Base-by-base conservation (phyloP, 2,329 filamentous ascomycete genomes). In the Coniella lustricola region DNA sequence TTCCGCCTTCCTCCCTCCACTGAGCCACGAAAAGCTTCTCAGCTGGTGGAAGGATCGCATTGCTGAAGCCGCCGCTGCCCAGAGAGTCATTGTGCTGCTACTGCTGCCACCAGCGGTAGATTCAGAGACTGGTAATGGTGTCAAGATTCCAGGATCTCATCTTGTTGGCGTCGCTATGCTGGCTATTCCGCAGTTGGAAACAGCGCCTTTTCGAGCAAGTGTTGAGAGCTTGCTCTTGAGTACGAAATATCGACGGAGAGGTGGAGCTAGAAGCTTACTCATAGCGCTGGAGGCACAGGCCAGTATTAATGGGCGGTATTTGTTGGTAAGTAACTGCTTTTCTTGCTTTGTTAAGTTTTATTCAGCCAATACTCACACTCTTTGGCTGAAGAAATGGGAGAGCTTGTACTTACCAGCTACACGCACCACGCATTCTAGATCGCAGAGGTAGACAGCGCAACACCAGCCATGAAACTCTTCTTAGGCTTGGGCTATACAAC, bases 151-250 rank as follows among this genome's bases (percentile, higher is more conserved):
- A 29, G 70, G 71, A 1, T 53, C 67, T 2, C 70, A 76, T 46
- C 64, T 79, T 22, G 68, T 77, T 49, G 81, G 80, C 7, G 70
- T 77, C 35, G 78, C 76, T 20, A 77, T 77, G 69, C 65, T 84
- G 3, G 59, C 56, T 40, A 70, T 74, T 61, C 74, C 76, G 5
- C 61, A 64, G 16, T 69, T 67, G 3, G 75, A 84, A 60, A 83
- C 80, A 3, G 77, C 72, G 0, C 68, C 71, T 0, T 79, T 79
- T 54, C 67, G 79, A 25, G 77, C 68, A 3, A 56, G 62, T 9
- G 74, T 84, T 2, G 74, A 84, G 62, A 78, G 79, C 59, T 65
- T 84, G 32, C 65, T 84, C 34, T 68, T 84, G 9, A 72, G 71
- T 51, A 74, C 74, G 12, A 65, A 64, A 39, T 73, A 72, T 56